phyloP scores from a whole-genome alignment of 495 filamentous ascomycete species.

The Xylona heveae region DNA sequence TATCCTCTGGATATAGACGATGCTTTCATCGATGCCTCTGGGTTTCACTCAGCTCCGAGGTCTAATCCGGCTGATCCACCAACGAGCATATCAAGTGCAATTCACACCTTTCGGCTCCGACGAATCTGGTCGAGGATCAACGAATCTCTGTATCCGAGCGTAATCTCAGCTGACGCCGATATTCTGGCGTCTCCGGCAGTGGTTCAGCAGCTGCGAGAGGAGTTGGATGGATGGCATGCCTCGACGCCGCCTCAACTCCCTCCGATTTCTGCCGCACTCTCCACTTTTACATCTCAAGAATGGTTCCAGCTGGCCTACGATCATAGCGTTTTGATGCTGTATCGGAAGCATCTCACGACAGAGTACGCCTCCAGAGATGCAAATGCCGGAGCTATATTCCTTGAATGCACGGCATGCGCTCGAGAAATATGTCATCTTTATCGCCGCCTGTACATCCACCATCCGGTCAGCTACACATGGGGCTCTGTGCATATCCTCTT shows the following conservation, averaged over 20 bases:
- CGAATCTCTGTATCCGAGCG: constrained; percentile 6
- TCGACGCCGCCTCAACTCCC: too few relatives aligned
- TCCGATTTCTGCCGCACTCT: constrained; percentile 1
- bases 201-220: constrained; percentile 4
- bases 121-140: constrained; percentile 5
- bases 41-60: too few relatives aligned
- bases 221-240: constrained; percentile 6
- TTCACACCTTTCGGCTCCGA: constrained; percentile 8
- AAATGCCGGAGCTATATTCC: too few relatives aligned
- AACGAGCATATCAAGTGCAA: constrained; percentile 7
- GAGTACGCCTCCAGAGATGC: too few relatives aligned
- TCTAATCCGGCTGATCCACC: constrained; percentile 2
- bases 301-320: constrained; percentile 6
- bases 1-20: constrained; percentile 6
- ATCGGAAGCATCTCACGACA: too few relatives aligned
- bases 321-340: constrained; percentile 2
- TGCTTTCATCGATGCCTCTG: too few relatives aligned
- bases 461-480: constrained; percentile 5
- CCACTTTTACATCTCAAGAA: constrained; percentile 3
- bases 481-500: constrained; percentile 6
- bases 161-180: too few relatives aligned
- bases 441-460: constrained; percentile 6
- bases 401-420: too few relatives aligned
- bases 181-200: background rate
- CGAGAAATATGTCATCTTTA: constrained; percentile 6